Evolutionary conservation across 352 stramenopile genomes (phyloP), one percentile per base, ranked within the genome.

Genomic region (Plasmopara halstedii): DNA sequence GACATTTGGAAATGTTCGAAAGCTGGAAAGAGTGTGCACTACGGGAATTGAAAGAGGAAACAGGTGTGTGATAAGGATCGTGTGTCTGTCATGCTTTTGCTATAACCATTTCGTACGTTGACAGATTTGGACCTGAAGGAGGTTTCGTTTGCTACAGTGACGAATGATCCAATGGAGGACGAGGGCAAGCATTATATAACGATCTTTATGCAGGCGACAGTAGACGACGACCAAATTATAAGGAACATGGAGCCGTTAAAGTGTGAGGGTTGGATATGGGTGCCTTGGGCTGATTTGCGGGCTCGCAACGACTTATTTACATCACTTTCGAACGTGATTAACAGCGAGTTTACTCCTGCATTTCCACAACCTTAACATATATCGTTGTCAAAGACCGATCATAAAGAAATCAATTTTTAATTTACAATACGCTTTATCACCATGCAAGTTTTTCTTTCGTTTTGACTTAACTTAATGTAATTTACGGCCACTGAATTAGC

Each of bases 161-260:
- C 80, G 8, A 92, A 92, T 56, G 80, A 92, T 54, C 67, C 67
- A 6, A 92, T 89, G 77, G 62, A 84, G 49, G 64, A 85, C 44
- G 73, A 89, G 49, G 68, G 54, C 50, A 90, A 88, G 47, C 80
- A 92, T 57, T 92, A 89, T 63, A 87, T 89, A 43, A 92, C 81
- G 33, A 85, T 92, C 51, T 76, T 90, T 41, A 85, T 88, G 72
- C 73, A 88, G 38, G 76, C 78, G 2, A 44, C 44, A 2, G 70
- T 92, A 27, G 50, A 60, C n/a, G 46, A 63, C 20, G 52, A 54
- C 23, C 74, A 88, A 48, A 61, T 57, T 21, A 53, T 76, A 22
- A 54, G 55, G 34, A 86, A 87, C 61, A 90, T 89, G 77, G 81
- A 92, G 61, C 77, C 78, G 1, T 45, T 83, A 68, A 92, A 92